Evolutionary conservation across 257 asterid genomes (phyloP), one percentile per base, ranked within the genome.

Genomic region (Primulina huaijiensis): DNA sequence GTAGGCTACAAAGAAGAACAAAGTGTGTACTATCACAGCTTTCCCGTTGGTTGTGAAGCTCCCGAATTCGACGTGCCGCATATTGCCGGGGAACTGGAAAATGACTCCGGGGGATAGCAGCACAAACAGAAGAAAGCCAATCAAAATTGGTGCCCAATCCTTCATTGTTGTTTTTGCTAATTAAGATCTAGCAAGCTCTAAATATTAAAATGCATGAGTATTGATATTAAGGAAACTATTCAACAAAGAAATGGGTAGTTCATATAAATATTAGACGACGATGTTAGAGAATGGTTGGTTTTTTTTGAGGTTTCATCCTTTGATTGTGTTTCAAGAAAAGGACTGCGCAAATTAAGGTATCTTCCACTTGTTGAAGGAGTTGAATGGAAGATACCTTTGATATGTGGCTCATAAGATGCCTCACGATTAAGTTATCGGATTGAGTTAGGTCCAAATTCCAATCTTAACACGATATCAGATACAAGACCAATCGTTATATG

Each of bases 81-180:
- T 66, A 19, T 69, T 72, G 3, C 92, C 92, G 27, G 92, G 92
- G 8, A 86, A 68, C 71, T 86, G 92, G 72, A 84, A 86, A 11
- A 84, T 64, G 3, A 84, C 61, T 3, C 89, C 92, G n/a, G 92
- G 89, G 1, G 89, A 84, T 27, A 86, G 70, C 58, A 82, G 62
- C 12, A 84, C 64, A 71, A 84, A 86, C 1, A 86, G 81, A 68
- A 86, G 67, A 71, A 82, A 74, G 46, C 85, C 86, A 6, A 86
- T 50, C 59, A 84, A 43, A 4, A 82, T 65, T 0, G 92, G 92
- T 2, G 76, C 89, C 92, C 88, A 86, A 61, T 86, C 88, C 69
- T 75, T 27, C 92, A 86, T 86, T n/a, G 10, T 5, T 10, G 6
- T 11, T 29, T 20, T 31, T 62, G 35, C 40, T 62, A 27, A 27